Percentiles rank a stretch among this genome's conserved stretches.
These are phyloP conservation scores for Colletotrichum kahawae DNA, from an alignment of 2,329 filamentous ascomycete genomes.

Conservation along the genomic window DNA sequence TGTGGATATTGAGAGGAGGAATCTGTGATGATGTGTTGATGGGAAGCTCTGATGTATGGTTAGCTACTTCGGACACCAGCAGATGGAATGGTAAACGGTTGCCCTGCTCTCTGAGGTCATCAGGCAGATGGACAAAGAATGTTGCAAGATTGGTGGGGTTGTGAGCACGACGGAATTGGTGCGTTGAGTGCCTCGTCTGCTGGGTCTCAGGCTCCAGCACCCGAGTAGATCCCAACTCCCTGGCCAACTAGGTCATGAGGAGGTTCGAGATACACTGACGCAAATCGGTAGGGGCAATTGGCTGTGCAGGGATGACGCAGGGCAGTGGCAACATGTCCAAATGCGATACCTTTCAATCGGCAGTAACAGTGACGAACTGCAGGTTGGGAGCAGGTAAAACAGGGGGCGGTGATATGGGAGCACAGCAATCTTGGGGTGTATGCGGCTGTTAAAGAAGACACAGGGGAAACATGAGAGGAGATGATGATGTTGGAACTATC, in stretches of 20 bases:
- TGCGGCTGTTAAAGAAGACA: not conserved
- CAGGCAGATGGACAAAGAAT: conserved; percentile 19
- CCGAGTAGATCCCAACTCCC: not conserved
- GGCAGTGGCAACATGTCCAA: not conserved
- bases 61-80: conserved; percentile 59
- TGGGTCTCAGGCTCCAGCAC: not conserved
- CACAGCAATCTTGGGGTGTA: not conserved
- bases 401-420: not conserved
- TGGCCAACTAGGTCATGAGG: not conserved
- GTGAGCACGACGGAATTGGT: not conserved
- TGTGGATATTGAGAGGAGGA: conserved; percentile 66
- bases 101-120: conserved; percentile 5
- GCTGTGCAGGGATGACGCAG: not conserved
- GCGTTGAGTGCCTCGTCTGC: not conserved
- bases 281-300: not conserved
- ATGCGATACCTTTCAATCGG: not conserved
- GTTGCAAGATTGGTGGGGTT: conserved; percentile 18
- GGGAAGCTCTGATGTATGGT: conserved; percentile 60
- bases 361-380: not conserved
- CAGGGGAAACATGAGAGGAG: not conserved
- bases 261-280: not conserved
- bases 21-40: not conserved
- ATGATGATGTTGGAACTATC: not conserved
- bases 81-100: conserved; percentile 5
- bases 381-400: not conserved